phyloP scores from a whole-genome alignment of 1,284 basidiomycete genomes.

The Earliella scabrosa region DNA sequence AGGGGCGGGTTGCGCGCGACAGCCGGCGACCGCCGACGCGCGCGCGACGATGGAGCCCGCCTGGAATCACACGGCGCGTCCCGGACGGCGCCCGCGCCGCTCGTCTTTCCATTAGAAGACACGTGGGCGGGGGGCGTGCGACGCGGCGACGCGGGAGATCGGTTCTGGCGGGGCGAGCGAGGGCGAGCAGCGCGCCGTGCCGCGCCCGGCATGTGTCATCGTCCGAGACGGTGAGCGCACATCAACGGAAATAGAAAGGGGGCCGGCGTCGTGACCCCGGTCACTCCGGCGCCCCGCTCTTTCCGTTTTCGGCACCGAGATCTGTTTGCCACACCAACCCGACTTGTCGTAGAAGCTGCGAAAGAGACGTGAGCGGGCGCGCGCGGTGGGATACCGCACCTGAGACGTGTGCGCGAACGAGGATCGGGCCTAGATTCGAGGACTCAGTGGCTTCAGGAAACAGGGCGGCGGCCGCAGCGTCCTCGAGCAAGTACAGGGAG shows the following conservation, averaged over 20 bases:
- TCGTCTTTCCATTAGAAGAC: slow-evolving; percentile 26
- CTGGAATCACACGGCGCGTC: not conserved
- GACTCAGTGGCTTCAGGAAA: not conserved
- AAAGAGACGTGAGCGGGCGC: not conserved
- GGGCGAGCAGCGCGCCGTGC: not conserved
- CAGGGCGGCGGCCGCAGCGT: slow-evolving; percentile 14
- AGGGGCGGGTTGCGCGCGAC: not conserved
- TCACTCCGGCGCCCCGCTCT: slow-evolving; percentile 4
- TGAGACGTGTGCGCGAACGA: no score
- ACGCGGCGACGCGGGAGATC: slow-evolving; percentile 16
- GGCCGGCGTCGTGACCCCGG: slow-evolving; percentile 13
- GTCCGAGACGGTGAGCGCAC: slow-evolving; percentile 18
- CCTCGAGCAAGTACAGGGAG: not conserved
- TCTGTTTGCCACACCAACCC: not conserved
- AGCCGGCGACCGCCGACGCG: not conserved
- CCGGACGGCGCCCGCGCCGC: slow-evolving; percentile 18
- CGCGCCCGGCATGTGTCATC: slow-evolving; percentile 22
- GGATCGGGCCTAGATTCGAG: not conserved
- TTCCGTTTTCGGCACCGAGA: not conserved
- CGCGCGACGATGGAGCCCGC: not conserved
- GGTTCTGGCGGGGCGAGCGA: slow-evolving; percentile 21
- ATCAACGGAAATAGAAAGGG: slow-evolving; percentile 19
- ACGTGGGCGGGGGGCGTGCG: slow-evolving; percentile 32
- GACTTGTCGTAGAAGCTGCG: not conserved
- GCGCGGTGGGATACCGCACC: no score